Evolutionary conservation across 164 flowering plant species (phyloP).

Genomic region (Piper longum): DNA sequence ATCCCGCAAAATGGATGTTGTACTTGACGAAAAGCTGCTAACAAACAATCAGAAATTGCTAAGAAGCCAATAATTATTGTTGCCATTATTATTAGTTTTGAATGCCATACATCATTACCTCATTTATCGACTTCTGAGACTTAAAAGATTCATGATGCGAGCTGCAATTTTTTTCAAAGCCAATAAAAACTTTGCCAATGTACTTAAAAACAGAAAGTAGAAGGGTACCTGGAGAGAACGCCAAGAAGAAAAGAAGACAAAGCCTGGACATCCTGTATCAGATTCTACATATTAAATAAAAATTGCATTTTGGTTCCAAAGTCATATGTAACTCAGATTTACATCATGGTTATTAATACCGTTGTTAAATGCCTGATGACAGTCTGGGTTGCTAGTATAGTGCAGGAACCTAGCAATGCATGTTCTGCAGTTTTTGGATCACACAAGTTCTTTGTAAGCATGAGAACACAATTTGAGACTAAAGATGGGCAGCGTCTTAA

Average conservation of each 20-base stretch:
- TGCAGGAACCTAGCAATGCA: constrained; percentile 85
- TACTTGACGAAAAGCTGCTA: constrained; percentile 84
- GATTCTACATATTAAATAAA: too few relatives aligned
- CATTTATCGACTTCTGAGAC: constrained; percentile 90
- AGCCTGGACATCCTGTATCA: constrained; percentile 53
- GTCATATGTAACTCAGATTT: background rate
- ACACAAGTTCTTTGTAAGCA: constrained; percentile 48
- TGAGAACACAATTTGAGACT: constrained; percentile 67
- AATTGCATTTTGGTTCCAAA: too few relatives aligned
- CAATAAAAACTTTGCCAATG: background rate
- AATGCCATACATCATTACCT: constrained; percentile 31
- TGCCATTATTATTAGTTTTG: background rate
- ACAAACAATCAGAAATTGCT: constrained; percentile 4
- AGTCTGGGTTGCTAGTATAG: constrained; percentile 65
- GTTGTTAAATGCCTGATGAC: constrained; percentile 73
- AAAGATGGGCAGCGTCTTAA: constrained; percentile 78
- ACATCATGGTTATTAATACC: constrained; percentile 23
- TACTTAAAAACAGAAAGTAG: background rate
- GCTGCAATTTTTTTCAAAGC: constrained; percentile 23
- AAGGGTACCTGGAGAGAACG: constrained; percentile 65
- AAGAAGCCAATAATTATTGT: background rate
- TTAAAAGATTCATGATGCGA: constrained; percentile 91
- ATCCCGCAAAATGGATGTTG: constrained; percentile 84
- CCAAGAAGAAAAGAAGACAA: constrained; percentile 74
- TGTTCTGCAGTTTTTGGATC: constrained; percentile 56